Base-by-base conservation (phyloP, 148 eudicot genomes). In the Silene uniflora region DNA sequence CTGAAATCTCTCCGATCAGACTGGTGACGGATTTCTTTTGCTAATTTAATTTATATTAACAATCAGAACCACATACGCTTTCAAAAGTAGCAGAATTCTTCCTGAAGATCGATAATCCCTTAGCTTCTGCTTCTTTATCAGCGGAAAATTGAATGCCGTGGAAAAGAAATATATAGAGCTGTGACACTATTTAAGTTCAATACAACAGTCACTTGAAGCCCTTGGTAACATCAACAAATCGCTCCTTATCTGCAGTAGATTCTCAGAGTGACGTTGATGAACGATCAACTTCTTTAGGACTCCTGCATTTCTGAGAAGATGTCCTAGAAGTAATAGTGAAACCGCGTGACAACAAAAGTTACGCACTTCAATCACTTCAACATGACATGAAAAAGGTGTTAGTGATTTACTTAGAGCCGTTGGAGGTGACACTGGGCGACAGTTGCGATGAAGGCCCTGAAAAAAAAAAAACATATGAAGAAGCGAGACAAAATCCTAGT, bases 141-240 rank as follows among this genome's bases (percentile, higher is more conserved):
- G 9, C 9, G 44, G 44, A 39, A 39, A 39, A 39, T 39, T 39
- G 44, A 39, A 39, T 6, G 10, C 44, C 44, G 7, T 6, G 10
- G 35, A 39, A 39, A 39, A 39, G 8, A 39, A 39, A 39, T 39
- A 6, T 7, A 39, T 39, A 6, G 44, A 39, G 0, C 9, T 39
- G 44, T 39, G 8, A 39, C 9, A 6, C 44, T 39, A 39, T 5
- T 39, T 39, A 39, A 39, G 8, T 39, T 65, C 46, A 3, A 65
- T 32, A 65, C 69, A 32, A 39, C 70, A 66, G 70, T 66, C 70
- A 0, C 22, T 32, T 16, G 70, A 39, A 17, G 70, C 70, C 70
- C 49, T 66, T 39, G 70, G 70, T 6, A 66, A 52, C 49, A 66
- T 66, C 70, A 66, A 66, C 49, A 66, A 18, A 1, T 66, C 70